Conservation (phyloP, 441 rosid genomes). For the Bocquillonia castaneifolia region DNA sequence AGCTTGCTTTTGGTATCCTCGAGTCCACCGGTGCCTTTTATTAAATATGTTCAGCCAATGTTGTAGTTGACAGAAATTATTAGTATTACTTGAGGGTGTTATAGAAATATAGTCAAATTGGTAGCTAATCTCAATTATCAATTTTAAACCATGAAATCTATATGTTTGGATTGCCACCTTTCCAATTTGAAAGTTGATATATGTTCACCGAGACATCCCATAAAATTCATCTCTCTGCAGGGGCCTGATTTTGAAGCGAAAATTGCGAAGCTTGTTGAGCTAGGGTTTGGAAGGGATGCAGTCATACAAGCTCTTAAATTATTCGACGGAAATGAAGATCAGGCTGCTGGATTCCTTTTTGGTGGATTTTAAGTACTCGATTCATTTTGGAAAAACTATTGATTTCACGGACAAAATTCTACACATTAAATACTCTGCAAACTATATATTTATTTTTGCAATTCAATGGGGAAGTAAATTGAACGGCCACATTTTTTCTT, state of each 20-base stretch:
- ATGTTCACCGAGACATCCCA: not conserved
- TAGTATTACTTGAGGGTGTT: not conserved
- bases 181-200: not conserved
- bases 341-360: constrained; percentile 95
- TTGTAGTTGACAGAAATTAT: not conserved
- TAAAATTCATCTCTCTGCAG: constrained; percentile 31
- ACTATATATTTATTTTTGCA: not conserved
- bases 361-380: constrained; percentile 41
- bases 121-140: not conserved
- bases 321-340: constrained; percentile 81
- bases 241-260: constrained; percentile 79
- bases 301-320: constrained; percentile 76
- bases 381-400: constrained; percentile 21
- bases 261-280: constrained; percentile 76
- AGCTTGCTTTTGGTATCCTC: too few relatives aligned
- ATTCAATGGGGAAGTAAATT: not conserved
- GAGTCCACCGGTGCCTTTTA: not conserved
- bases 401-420: not conserved
- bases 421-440: not conserved
- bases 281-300: constrained; percentile 72
- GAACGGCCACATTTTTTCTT: not conserved
- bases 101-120: too few relatives aligned
- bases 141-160: not conserved
- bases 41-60: not conserved
- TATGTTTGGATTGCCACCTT: too few relatives aligned